Base-by-base conservation (phyloP, 495 filamentous ascomycete genomes). In the Xylaria bambusicola region DNA sequence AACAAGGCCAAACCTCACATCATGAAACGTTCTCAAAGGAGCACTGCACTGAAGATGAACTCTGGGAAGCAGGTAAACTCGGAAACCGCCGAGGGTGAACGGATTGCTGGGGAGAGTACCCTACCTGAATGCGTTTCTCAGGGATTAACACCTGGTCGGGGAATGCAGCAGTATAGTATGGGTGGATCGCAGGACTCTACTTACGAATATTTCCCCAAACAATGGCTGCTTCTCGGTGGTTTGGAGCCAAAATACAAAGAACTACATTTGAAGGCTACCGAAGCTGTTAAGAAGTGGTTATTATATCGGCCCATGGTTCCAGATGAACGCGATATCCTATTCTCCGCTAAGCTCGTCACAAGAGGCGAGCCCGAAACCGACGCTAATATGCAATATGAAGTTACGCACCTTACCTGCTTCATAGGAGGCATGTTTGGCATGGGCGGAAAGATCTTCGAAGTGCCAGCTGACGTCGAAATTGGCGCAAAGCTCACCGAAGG, bases 201-300 rank as follows among this genome's bases (percentile, higher is more conserved):
- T 1, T 98, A 97, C 70, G 94, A 98, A 70, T 98, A 98, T 70
- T 81, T 98, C 51, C 89, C 95, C 23, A 98, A 98, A 68, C 73
- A 87, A 69, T 88, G 80, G 66, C 61, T 88, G 6, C 83, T 98
- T 23, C 83, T 98, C 13, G 95, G 94, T 54, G 95, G 93, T 10
- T 74, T 86, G 24, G 87, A 86, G 53, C 81, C 86, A 3, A 90
- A 95, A 71, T 98, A 98, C 70, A 81, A 80, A 53, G 80, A 75
- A 13, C 88, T 98, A 87, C 95, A 97, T 69, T 80, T 87, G 52
- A 86, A 82, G 52, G 83, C 86, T 23, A 83, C 86, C 50, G 83
- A 90, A 6, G 82, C 84, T 0, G 84, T 86, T 38, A 90, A 86
- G 56, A 82, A 93, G 50, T 77, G 88, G 65, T 84, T 98, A 35